Conservation (phyloP, 2,329 filamentous ascomycete species). For the Trichoderma simmonsii region DNA sequence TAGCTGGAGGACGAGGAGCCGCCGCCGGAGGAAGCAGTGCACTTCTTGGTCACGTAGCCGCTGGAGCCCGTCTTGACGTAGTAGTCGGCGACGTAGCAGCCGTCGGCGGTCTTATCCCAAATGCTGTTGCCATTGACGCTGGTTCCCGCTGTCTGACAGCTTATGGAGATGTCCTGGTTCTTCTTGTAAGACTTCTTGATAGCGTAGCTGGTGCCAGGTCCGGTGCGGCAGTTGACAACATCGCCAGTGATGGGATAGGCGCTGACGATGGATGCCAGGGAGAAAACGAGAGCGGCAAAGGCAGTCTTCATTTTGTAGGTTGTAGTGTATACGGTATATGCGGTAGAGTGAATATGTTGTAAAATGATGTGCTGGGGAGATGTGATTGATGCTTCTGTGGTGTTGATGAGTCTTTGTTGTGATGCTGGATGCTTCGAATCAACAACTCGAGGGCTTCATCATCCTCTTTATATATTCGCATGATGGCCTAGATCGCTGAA, state of each 20-base stretch:
- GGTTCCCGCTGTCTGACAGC: slow-evolving; percentile 20
- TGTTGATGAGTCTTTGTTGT: neutral
- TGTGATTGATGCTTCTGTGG: neutral
- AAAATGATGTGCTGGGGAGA: neutral
- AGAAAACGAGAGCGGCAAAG: neutral
- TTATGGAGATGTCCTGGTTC: slow-evolving; percentile 18
- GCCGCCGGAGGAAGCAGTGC: neutral
- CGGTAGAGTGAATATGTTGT: neutral
- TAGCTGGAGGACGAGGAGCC: neutral
- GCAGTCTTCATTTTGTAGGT: neutral
- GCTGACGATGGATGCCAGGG: neutral
- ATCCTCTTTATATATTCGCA: neutral
- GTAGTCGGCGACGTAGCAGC: slow-evolving; percentile 21
- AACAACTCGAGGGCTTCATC: neutral
- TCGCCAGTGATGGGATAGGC: slow-evolving; percentile 18
- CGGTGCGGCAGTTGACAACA: slow-evolving; percentile 19
- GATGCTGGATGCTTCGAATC: neutral
- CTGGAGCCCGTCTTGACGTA: slow-evolving; percentile 22
- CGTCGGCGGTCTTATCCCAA: slow-evolving; percentile 21
- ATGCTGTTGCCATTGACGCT: slow-evolving; percentile 19
- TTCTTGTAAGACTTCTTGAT: slow-evolving; percentile 19
- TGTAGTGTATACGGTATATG: neutral
- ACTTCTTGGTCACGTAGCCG: slow-evolving; percentile 14
- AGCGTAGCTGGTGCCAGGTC: slow-evolving; percentile 13
- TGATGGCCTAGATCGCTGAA: neutral